Percentiles rank a stretch among this genome's conserved stretches.
Evolutionary conservation across 1,284 basidiomycete genomes (phyloP).

Genomic region (Puccinia novopanici): DNA sequence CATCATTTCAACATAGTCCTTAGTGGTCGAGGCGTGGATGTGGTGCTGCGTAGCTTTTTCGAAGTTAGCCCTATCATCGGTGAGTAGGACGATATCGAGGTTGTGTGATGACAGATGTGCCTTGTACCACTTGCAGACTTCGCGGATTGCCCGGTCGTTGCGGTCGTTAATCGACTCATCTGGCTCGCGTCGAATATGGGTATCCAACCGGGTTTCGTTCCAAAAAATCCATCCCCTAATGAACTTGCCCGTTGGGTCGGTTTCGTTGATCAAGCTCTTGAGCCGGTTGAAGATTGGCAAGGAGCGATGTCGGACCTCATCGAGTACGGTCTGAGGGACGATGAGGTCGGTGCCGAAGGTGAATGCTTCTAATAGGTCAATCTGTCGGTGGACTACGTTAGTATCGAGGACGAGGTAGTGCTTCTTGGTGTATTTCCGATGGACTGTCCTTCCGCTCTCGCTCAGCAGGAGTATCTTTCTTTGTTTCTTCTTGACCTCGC

Average conservation of each 20-base stretch:
- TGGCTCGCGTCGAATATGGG: slow-evolving; percentile 71
- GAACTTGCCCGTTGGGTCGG: slow-evolving; percentile 66
- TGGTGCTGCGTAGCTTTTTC: slow-evolving; percentile 72
- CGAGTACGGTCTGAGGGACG: slow-evolving; percentile 88
- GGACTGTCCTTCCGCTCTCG: slow-evolving; percentile 54
- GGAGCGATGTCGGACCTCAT: slow-evolving; percentile 92
- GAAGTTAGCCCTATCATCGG: slow-evolving; percentile 85
- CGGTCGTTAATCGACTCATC: slow-evolving; percentile 83
- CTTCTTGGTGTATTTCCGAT: slow-evolving; percentile 50
- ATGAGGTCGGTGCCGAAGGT: slow-evolving; percentile 68
- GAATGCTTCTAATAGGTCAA: slow-evolving; percentile 82
- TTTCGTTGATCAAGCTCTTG: slow-evolving; percentile 75
- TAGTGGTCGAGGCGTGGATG: slow-evolving; percentile 69
- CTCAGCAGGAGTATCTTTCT: slow-evolving; percentile 53
- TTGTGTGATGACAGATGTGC: slow-evolving; percentile 64
- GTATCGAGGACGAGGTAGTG: slow-evolving; percentile 92
- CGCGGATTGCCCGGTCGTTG: slow-evolving; percentile 88
- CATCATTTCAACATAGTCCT: slow-evolving; percentile 76
- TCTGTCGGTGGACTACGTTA: slow-evolving; percentile 84
- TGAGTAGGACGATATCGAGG: slow-evolving; percentile 73
- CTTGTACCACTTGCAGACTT: slow-evolving; percentile 80
- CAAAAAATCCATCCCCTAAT: slow-evolving; percentile 52
- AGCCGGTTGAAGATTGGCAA: slow-evolving; percentile 89
- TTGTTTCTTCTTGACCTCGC: slow-evolving; percentile 64
- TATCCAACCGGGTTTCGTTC: slow-evolving; percentile 65